Evolutionary conservation across 345 rosid species (phyloP).

Genomic region (Eucalyptus grandis): DNA sequence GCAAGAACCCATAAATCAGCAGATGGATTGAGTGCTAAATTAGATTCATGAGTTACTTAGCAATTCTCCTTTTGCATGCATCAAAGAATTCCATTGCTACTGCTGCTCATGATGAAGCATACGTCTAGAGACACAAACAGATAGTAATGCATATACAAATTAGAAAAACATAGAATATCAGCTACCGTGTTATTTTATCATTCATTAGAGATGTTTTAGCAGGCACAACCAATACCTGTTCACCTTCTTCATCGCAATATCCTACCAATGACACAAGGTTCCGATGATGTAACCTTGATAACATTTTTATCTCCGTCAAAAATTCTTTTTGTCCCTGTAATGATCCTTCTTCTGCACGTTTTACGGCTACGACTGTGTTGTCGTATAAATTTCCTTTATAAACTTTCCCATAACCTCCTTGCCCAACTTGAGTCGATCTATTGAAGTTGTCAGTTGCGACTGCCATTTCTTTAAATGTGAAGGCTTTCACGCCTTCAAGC

Average conservation of each 20-base stretch:
- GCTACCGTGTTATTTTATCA: neutral
- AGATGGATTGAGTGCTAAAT: neutral
- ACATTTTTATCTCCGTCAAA: slow-evolving; percentile 70
- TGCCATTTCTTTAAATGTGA: slow-evolving; percentile 67
- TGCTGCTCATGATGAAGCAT: neutral
- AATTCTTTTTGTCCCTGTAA: slow-evolving; percentile 89
- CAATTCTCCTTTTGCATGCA: neutral
- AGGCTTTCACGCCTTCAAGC: slow-evolving; percentile 65
- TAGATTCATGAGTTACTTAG: neutral
- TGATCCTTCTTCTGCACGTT: slow-evolving; percentile 82
- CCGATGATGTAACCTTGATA: slow-evolving; percentile 84
- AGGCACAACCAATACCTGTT: slow-evolving; percentile 35
- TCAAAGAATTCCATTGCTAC: neutral
- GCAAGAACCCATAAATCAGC: neutral
- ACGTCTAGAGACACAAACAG: neutral
- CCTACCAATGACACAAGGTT: slow-evolving; percentile 81
- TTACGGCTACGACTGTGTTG: slow-evolving; percentile 60
- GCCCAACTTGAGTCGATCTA: slow-evolving; percentile 63
- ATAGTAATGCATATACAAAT: neutral
- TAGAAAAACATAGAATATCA: neutral
- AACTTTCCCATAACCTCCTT: slow-evolving; percentile 91
- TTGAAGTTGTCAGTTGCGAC: slow-evolving; percentile 59
- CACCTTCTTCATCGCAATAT: slow-evolving; percentile 84
- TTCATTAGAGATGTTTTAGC: neutral
- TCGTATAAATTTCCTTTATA: slow-evolving; percentile 63